Base-by-base conservation (phyloP, 345 rosid species). In the Rhodomyrtus tomentosa region DNA sequence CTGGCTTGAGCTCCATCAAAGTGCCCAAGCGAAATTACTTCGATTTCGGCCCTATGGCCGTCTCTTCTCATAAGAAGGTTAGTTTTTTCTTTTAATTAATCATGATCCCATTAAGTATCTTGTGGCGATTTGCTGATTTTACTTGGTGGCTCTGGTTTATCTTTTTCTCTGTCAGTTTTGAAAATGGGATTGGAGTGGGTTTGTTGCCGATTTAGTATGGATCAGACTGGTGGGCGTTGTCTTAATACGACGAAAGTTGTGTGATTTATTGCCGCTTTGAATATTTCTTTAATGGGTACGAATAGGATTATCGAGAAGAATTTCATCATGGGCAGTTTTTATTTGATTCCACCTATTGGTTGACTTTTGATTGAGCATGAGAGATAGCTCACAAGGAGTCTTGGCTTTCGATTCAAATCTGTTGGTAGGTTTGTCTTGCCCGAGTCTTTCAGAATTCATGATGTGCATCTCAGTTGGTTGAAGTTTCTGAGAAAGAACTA, bases 21-120 rank as follows among this genome's bases (percentile, higher is more conserved):
- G 98, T 94, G 49, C 98, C 96, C 50, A 92, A 93, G 85, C 92
- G 94, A 25, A 81, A 58, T 82, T 80, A 87, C 90, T 89, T 87
- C 84, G 80, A 45, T 82, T 5, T 83, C 49, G 85, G 84, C 27
- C 80, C 90, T 55, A 95, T 96, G 98, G 87, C 87, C 7, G 10
- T 83, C 9, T 94, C 93, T 91, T 83, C 91, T 87, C 96, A 89
- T 62, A 94, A 91, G 88, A 95, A 96, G 98, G 99, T 94, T 62
- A 53, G 27, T 5, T 11, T 84, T n/a, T 50, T 3, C 24, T 32
- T 82, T 62, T 90, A 21, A 15, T n/a, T 18, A 56, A 54, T 68
- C 4, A 18, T 32, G 76, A 68, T 68, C 76, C 56, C 48, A 10
- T 18, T 56, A 16, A 68, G 15, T 36, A 84, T 27, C 51, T 32